A percentile compares a stretch with the other conserved stretches of the same genome.
Evolutionary conservation across 179 eudicot genomes (phyloP).

Genomic region (Beta macrorhiza): DNA sequence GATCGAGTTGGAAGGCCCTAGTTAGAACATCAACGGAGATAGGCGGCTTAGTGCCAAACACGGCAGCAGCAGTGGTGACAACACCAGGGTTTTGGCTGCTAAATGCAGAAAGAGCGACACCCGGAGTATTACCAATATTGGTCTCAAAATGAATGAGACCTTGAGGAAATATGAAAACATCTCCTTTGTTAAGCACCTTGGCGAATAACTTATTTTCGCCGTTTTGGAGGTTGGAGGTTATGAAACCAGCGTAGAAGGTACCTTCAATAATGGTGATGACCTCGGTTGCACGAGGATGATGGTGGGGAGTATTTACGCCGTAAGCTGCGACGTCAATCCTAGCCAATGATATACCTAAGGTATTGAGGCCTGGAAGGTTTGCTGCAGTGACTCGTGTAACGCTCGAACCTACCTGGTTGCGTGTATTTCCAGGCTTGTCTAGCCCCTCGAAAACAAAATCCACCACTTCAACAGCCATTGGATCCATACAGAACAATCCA

Average conservation of each 20-base stretch:
- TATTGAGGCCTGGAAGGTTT: not conserved
- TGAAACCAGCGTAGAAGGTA: not conserved
- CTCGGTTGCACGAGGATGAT: not conserved
- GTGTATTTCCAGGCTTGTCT: not conserved
- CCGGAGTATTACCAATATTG: not conserved
- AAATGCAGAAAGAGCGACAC: not conserved
- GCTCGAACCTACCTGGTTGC: not conserved
- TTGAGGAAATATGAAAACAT: not conserved
- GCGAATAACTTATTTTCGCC: not conserved
- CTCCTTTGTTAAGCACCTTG: not conserved
- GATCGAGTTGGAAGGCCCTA: conserved; percentile 1
- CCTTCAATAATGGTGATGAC: not conserved
- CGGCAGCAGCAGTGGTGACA: not conserved
- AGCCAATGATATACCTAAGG: not conserved
- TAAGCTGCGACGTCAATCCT: not conserved
- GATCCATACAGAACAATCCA: not conserved
- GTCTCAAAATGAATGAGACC: not conserved
- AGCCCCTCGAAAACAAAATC: not conserved
- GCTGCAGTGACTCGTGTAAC: not conserved
- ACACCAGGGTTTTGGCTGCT: conserved; percentile 5
- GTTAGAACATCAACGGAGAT: not conserved
- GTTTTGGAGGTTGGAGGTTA: conserved; percentile 6
- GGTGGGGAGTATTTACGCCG: not conserved
- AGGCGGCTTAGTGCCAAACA: not conserved
- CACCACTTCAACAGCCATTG: not conserved